Percentiles rank a stretch among this genome's conserved stretches.
Evolutionary conservation across 176 grass and related monocot genomes (phyloP).

Genomic region (Bonia amplexicaulis): DNA sequence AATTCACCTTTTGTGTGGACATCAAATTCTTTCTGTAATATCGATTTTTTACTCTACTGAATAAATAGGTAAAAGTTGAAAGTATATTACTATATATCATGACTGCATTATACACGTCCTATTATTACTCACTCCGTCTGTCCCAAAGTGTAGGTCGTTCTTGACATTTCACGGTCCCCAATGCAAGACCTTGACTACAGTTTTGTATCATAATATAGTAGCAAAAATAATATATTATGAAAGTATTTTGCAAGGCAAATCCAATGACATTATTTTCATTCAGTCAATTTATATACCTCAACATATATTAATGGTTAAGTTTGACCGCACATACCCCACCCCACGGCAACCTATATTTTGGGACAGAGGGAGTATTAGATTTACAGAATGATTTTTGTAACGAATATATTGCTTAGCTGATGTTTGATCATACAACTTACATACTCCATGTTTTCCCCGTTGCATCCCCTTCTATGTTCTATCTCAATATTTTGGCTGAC

Average conservation of each 20-base stretch:
- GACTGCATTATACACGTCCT: not conserved
- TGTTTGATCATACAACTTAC: not conserved
- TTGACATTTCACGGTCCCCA: too few species aligned
- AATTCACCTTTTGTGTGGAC: not conserved
- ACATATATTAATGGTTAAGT: too few species aligned
- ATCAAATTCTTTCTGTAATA: not conserved
- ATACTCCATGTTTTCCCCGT: not conserved
- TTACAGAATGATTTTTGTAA: not conserved
- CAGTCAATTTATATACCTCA: too few species aligned
- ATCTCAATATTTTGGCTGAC: not conserved
- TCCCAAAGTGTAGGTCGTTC: too few species aligned
- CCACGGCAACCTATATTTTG: too few species aligned
- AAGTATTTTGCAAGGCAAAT: too few species aligned
- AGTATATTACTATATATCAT: not conserved
- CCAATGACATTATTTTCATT: too few species aligned
- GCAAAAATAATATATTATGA: too few species aligned
- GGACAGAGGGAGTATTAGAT: not conserved
- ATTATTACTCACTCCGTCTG: not conserved
- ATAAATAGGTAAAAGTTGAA: not conserved
- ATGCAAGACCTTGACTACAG: too few species aligned
- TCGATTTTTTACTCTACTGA: not conserved
- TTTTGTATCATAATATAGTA: too few species aligned
- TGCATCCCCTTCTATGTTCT: not conserved
- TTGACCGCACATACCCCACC: too few species aligned
- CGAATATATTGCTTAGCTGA: constrained; percentile 7